Base-by-base conservation (phyloP, 169 alveolate species). In the Condylostoma magnum region DNA sequence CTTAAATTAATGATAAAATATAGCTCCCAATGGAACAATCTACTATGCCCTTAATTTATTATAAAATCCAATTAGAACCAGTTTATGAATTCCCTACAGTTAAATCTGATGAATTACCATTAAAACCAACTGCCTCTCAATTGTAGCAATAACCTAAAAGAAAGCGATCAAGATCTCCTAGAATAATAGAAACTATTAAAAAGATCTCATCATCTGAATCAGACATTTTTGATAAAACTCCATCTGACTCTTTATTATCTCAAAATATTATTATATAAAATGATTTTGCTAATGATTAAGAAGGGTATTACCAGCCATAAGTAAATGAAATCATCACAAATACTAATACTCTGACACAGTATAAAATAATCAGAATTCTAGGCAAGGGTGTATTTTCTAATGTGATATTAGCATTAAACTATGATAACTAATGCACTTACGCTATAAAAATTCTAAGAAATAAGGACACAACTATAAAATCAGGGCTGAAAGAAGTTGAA, bases 331-430 rank as follows among this genome's bases (percentile, higher is more conserved):
- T 66, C 18, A 15, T 66, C 18, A 6, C 47, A 44, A 63, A 66
- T 27, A 6, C 8, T 6, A 30, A n/a, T 6, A 47, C 33, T 2
- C 6, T 10, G 33, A 18, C 30, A 25, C 10, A 50, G 8, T 66
- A 25, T 22, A 66, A 46, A 47, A 47, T 66, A n/a, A 44, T 15
- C 12, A 10, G 53, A 6, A 12, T 66, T 12, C 27, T 10, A 25
- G 91, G 94, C 30, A 81, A 72, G 55, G 94, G 94, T 28, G 94
- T 88, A 4, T 88, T 82, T 69, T 84, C 92, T 6, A 58, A 70
- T 48, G 94, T 88, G 2, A 84, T 84, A 15, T 76, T 79, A 68
- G 94, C 91, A n/a, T 48, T 66, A 30, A 56, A 69, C 28, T 33
- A 55, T 36, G 77, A 67, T 20, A 37, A 58, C 18, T 65, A 51